A percentile compares a stretch with the other conserved stretches of the same genome.
These are phyloP conservation scores for Xerocomus minutiporus DNA, from an alignment of 1,284 basidiomycete species.

Conservation along the genomic window DNA sequence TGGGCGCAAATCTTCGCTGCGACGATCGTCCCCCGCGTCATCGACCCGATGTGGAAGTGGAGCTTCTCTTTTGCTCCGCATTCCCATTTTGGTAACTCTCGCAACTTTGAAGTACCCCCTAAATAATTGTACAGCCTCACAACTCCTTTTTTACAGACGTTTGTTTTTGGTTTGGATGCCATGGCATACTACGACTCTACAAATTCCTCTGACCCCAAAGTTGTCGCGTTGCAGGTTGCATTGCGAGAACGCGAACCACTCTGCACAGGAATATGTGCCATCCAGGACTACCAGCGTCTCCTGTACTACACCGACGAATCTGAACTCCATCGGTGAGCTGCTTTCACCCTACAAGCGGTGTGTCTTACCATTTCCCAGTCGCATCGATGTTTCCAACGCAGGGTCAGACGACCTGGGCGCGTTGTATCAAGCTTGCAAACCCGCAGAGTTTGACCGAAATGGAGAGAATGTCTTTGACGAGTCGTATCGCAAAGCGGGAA, in stretches of 20 bases:
- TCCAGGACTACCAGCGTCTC: constrained; percentile 29
- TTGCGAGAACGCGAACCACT: constrained; percentile 1
- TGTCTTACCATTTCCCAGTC: background rate
- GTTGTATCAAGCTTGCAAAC: constrained; percentile 13
- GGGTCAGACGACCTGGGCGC: background rate
- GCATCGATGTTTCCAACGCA: constrained; percentile 5
- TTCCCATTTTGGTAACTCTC: too few relatives aligned
- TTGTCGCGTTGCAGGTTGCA: background rate
- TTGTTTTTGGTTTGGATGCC: too few relatives aligned
- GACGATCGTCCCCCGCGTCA: too few relatives aligned
- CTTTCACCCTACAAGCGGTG: too few relatives aligned
- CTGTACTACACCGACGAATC: constrained; percentile 14
- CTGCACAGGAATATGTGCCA: constrained; percentile 4
- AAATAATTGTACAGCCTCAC: too few relatives aligned
- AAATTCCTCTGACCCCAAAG: background rate
- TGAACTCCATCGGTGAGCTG: constrained; percentile 1
- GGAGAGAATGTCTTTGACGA: constrained; percentile 6
- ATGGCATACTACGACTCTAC: too few relatives aligned
- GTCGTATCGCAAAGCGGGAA: constrained; percentile 33
- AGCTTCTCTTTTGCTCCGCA: too few relatives aligned
- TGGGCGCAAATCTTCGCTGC: too few relatives aligned
- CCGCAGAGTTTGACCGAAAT: constrained; percentile 11
- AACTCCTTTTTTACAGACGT: too few relatives aligned
- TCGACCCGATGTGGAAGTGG: too few relatives aligned
- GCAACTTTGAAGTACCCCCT: too few relatives aligned